Evolutionary conservation across 805 yeast genomes (phyloP).

Genomic region (Candida ipomoeae): DNA sequence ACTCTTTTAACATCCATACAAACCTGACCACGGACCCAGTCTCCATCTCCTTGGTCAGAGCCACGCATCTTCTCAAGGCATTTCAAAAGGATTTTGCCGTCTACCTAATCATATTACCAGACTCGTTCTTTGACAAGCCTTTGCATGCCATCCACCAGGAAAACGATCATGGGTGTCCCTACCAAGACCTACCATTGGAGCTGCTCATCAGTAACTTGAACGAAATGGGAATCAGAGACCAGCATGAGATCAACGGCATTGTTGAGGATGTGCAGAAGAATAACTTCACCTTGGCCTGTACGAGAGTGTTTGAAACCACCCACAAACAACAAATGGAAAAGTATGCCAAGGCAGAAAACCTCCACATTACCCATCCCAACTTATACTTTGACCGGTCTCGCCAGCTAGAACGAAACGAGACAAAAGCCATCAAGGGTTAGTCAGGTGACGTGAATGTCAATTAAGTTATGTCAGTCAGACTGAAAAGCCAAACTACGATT

Average conservation of each 20-base stretch:
- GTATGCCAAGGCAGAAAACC: slow-evolving; percentile 45
- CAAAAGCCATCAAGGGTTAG: slow-evolving; percentile 6
- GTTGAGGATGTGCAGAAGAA: slow-evolving; percentile 63
- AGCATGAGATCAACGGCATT: slow-evolving; percentile 53
- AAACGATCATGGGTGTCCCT: slow-evolving; percentile 79
- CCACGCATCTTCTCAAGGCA: slow-evolving; percentile 8
- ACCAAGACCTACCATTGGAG: slow-evolving; percentile 69
- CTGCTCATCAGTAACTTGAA: slow-evolving; percentile 52
- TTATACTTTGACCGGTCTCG: slow-evolving; percentile 77
- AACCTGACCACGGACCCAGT: slow-evolving; percentile 11
- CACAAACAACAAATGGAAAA: slow-evolving; percentile 43
- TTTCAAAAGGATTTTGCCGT: slow-evolving; percentile 10
- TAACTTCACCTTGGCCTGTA: slow-evolving; percentile 82
- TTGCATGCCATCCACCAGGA: slow-evolving; percentile 20
- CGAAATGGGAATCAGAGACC: slow-evolving; percentile 63
- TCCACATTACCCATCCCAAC: slow-evolving; percentile 80
- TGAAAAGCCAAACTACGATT: too few relatives aligned
- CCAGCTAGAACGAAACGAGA: slow-evolving; percentile 41
- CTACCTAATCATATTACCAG: slow-evolving; percentile 16
- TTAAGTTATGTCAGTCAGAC: too few relatives aligned
- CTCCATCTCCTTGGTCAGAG: slow-evolving; percentile 10
- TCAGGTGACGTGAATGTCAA: too few relatives aligned
- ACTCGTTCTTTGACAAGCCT: slow-evolving; percentile 10
- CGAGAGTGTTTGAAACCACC: slow-evolving; percentile 78
- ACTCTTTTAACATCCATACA: slow-evolving; percentile 15